These are phyloP conservation scores for Heracleum sosnowskyi DNA, from an alignment of 129 eudicot genomes.

Conservation along the genomic window DNA sequence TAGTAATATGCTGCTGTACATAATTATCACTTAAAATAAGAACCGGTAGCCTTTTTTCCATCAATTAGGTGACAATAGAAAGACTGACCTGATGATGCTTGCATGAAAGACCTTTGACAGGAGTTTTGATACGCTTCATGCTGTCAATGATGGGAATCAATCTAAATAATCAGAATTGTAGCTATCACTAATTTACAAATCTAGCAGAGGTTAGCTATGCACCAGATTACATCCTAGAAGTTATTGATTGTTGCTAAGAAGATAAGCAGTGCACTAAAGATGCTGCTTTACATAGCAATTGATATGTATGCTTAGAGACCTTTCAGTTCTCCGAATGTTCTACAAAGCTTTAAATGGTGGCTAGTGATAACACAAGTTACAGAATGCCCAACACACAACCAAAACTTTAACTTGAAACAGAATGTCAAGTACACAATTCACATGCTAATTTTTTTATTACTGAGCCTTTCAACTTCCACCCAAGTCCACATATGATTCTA, in stretches of 20 bases:
- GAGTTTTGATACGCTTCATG: slow-evolving; percentile 57
- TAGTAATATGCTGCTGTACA: neutral
- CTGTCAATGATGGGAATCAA: slow-evolving; percentile 30
- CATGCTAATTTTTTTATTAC: neutral
- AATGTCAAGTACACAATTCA: too few relatives aligned
- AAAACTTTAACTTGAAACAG: neutral
- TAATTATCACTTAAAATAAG: neutral
- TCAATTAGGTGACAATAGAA: neutral
- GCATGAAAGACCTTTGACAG: slow-evolving; percentile 75
- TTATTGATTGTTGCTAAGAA: neutral
- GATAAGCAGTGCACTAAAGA: neutral
- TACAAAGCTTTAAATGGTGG: neutral
- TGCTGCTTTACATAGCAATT: neutral
- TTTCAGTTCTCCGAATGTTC: neutral
- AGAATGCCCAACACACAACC: neutral
- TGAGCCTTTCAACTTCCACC: neutral
- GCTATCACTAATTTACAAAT: neutral
- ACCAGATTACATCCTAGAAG: slow-evolving; percentile 26
- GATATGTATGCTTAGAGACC: neutral
- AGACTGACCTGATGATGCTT: slow-evolving; percentile 68
- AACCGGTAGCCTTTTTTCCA: neutral
- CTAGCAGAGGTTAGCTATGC: neutral
- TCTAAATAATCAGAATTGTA: neutral
- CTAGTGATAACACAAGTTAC: neutral
- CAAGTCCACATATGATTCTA: neutral